These are phyloP conservation scores for Pseudozyma sp. DNA, from an alignment of 1,284 basidiomycete genomes.

Conservation along the genomic window DNA sequence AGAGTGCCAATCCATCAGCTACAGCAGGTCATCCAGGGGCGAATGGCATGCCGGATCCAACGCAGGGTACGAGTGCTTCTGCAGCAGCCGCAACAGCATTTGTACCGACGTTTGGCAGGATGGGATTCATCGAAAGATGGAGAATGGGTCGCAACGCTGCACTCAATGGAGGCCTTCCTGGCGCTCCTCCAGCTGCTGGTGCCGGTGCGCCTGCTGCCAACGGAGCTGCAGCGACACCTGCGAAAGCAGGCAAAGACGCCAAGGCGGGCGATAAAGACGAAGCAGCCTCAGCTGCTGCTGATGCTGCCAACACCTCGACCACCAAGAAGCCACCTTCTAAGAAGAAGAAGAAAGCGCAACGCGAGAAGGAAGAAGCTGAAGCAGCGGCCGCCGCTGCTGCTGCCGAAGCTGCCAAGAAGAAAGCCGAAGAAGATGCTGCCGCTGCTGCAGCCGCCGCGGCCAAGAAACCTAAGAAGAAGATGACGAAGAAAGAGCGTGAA, in stretches of 20 bases:
- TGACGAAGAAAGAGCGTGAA: constrained; percentile 55
- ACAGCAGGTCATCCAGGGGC: constrained; percentile 1
- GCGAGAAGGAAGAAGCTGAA: constrained; percentile 51
- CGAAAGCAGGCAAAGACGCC: constrained; percentile 40
- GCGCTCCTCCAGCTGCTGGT: constrained; percentile 8
- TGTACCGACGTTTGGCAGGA: constrained; percentile 56
- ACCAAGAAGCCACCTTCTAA: constrained; percentile 49
- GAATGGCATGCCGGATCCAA: constrained; percentile 1
- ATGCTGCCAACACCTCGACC: constrained; percentile 20
- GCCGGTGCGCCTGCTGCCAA: constrained; percentile 15
- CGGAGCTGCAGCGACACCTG: constrained; percentile 13
- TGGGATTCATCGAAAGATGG: constrained; percentile 62
- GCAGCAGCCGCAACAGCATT: constrained; percentile 35
- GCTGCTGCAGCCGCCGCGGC: constrained; percentile 34
- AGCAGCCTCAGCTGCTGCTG: constrained; percentile 10
- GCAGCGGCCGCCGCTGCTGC: constrained; percentile 40
- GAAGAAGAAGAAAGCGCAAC: constrained; percentile 58
- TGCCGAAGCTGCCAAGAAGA: constrained; percentile 48
- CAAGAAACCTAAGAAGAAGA: constrained; percentile 54
- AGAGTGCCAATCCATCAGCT: constrained; percentile 1
- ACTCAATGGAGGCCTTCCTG: constrained; percentile 13
- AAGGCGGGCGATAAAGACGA: constrained; percentile 48
- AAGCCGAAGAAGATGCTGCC: constrained; percentile 42
- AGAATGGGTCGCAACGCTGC: constrained; percentile 55
- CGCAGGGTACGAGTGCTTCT: constrained; percentile 1